Base-by-base conservation (phyloP, 192 early-diverging fungal genomes). In the Umbelopsis sp. region DNA sequence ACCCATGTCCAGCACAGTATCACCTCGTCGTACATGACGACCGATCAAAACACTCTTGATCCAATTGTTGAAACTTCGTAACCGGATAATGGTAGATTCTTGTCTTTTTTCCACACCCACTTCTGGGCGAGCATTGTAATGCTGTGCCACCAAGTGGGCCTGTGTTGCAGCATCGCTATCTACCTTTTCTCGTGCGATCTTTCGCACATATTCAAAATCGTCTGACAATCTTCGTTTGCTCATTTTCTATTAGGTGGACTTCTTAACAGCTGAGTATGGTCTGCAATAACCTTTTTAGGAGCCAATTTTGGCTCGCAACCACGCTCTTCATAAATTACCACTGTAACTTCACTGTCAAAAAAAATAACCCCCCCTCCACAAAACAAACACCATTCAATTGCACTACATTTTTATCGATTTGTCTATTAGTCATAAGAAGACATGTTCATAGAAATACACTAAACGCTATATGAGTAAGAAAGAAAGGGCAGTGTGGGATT, bases 11-110 rank as follows among this genome's bases (percentile, higher is more conserved):
- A 99, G 85, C 9, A 94, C 96, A 8, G 49, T 67, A 75, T 84
- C 77, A 0, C 83, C 83, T 0, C 80, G 71, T 11, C 73, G 69
- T 8, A 86, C 85, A 77, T 92, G 89, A 27, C 85, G 71, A 13
- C 82, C 74, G 67, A 99, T 96, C 33, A 99, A 79, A 3, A 95
- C 81, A 13, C 93, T 89, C 69, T 99, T 99, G 58, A 96, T 76
- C 96, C 96, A 99, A 84, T 99, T 99, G 86, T 99, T 98, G 78
- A 95, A 96, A 67, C 87, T 89, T 49, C 94, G 92, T 55, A 99
- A 74, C 3, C 91, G 87, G 30, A 97, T 87, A 35, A 98, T 98
- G 30, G 81, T 84, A 10, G 95, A 96, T 55, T 94, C 88, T 70
- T 94, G 66, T 37, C 96, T 90, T 25, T 81, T 82, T 27, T 88